Evolutionary conservation across 1,284 basidiomycete genomes (phyloP).

Genomic region (Moniliella sp.): DNA sequence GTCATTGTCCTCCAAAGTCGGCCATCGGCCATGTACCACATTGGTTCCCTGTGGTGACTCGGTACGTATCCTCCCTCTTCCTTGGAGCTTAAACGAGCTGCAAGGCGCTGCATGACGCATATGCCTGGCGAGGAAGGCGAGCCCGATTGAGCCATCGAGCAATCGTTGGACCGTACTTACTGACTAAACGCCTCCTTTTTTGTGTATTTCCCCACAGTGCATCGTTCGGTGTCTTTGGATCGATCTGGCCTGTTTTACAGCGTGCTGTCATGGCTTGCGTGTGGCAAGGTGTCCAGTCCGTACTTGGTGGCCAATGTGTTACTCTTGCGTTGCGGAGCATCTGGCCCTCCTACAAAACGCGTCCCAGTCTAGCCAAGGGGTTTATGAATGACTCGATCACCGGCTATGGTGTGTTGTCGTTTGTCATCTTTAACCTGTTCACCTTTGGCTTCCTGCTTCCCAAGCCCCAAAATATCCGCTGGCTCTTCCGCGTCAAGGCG

Average conservation of each 20-base stretch:
- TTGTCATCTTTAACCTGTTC: conserved; percentile 67
- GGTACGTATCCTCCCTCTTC: too few relatives aligned
- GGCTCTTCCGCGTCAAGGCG: conserved; percentile 60
- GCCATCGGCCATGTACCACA: conserved; percentile 40
- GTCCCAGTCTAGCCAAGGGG: too few relatives aligned
- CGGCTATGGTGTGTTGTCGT: conserved; percentile 52
- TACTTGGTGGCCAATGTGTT: conserved; percentile 53
- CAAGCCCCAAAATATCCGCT: conserved; percentile 56
- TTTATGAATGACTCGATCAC: conserved; percentile 51
- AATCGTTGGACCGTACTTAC: too few relatives aligned
- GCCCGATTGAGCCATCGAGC: conserved; percentile 1
- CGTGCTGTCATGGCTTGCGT: conserved; percentile 55
- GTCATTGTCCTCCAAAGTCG: conserved; percentile 61
- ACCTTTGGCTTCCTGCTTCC: conserved; percentile 59
- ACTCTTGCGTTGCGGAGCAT: conserved; percentile 50
- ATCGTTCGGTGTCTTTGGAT: conserved; percentile 60
- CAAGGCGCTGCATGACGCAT: background rate
- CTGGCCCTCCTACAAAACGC: conserved; percentile 42
- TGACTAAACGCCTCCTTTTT: too few relatives aligned
- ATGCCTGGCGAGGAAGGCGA: conserved; percentile 36
- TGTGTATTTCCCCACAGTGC: too few relatives aligned
- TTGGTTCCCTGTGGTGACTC: conserved; percentile 60
- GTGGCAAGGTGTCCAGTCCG: conserved; percentile 19
- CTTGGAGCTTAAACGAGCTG: conserved; percentile 1
- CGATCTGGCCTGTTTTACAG: conserved; percentile 55